Conservation (phyloP, 2,329 filamentous ascomycete genomes). For the Clarireedia homoeocarpa region DNA sequence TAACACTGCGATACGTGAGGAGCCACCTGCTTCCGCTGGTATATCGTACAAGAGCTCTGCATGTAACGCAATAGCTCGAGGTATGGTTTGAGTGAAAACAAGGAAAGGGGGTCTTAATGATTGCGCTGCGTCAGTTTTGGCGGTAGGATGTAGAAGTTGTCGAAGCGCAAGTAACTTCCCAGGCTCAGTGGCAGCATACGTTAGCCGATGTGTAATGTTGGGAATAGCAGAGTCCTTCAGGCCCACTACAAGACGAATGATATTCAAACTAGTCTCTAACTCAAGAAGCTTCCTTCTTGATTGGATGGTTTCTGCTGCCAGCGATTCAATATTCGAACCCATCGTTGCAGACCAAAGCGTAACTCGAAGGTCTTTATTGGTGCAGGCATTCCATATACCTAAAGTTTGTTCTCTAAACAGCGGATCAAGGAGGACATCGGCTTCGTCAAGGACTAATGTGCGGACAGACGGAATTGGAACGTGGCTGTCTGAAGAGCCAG, state of each 20-base stretch:
- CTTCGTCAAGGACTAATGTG: conserved; percentile 81
- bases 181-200: conserved; percentile 86
- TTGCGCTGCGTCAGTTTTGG: conserved; percentile 38
- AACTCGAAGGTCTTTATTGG: conserved; percentile 58
- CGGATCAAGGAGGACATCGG: conserved; percentile 85
- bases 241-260: conserved; percentile 86
- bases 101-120: conserved; percentile 77
- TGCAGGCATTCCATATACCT: conserved; percentile 74
- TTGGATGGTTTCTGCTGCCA: conserved; percentile 62
- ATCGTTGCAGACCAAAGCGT: conserved; percentile 97
- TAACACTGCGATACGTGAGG: conserved; percentile 76
- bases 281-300: conserved; percentile 39
- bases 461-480: conserved; percentile 58
- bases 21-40: conserved; percentile 76
- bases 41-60: conserved; percentile 93
- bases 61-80: conserved; percentile 78
- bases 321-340: conserved; percentile 81
- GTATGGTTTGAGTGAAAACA: conserved; percentile 94
- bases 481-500: conserved; percentile 33
- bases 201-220: conserved; percentile 80
- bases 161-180: conserved; percentile 89
- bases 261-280: conserved; percentile 35
- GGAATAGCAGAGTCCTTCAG: conserved; percentile 93
- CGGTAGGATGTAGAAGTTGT: conserved; percentile 74
- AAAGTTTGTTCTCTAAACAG: conserved; percentile 86